Percentiles rank a stretch among this genome's conserved stretches.
Evolutionary conservation across 306 rosid species (phyloP).

Genomic region (Inga laurina): DNA sequence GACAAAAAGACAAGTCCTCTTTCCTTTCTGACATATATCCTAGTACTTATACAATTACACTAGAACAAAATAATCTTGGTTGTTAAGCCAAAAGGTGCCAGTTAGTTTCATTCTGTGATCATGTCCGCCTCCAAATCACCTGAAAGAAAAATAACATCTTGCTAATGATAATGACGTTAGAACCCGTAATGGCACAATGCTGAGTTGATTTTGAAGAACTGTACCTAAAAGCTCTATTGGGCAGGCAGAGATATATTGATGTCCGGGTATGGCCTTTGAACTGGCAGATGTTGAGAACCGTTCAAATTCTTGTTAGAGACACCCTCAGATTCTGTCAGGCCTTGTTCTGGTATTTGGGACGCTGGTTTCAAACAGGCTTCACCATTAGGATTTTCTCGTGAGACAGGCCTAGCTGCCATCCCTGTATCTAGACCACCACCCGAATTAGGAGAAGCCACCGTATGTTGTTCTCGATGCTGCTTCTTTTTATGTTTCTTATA

Average conservation of each 20-base stretch:
- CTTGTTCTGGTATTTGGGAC: slow-evolving; percentile 37
- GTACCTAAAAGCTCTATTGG: slow-evolving; percentile 44
- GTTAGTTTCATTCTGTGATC: slow-evolving; percentile 46
- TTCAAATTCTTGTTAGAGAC: slow-evolving; percentile 46
- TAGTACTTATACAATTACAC: slow-evolving; percentile 29
- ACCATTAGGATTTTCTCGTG: slow-evolving; percentile 50
- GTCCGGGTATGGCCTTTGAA: slow-evolving; percentile 68
- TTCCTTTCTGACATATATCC: slow-evolving; percentile 36
- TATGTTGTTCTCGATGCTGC: slow-evolving; percentile 49
- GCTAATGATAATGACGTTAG: background rate
- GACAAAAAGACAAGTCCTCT: slow-evolving; percentile 23
- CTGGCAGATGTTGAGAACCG: slow-evolving; percentile 44
- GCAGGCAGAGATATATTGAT: slow-evolving; percentile 59
- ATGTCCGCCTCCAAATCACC: slow-evolving; percentile 52
- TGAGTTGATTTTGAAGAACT: background rate
- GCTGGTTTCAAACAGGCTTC: slow-evolving; percentile 24
- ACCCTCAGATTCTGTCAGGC: slow-evolving; percentile 43
- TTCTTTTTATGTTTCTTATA: slow-evolving; percentile 56
- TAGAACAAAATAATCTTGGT: slow-evolving; percentile 42
- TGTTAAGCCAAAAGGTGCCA: slow-evolving; percentile 39
- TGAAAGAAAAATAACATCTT: slow-evolving; percentile 20
- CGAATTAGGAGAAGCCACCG: slow-evolving; percentile 40
- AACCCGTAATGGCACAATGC: slow-evolving; percentile 2
- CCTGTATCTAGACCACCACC: slow-evolving; percentile 26
- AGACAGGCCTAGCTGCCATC: slow-evolving; percentile 49